These are phyloP conservation scores for Boletus reticulatus DNA, from an alignment of 768 basidiomycete species.

Conservation along the genomic window DNA sequence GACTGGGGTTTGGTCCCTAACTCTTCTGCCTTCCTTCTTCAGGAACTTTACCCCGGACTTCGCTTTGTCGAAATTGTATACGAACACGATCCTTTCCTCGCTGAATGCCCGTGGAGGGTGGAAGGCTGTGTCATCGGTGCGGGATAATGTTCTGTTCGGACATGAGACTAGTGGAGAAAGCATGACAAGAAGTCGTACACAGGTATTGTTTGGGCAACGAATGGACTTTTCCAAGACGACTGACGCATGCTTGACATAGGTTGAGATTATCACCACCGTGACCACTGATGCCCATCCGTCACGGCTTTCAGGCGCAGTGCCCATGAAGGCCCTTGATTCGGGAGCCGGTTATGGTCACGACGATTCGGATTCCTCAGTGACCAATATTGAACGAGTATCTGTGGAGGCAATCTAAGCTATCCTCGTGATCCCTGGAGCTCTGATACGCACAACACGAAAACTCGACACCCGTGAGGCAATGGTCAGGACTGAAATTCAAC, in stretches of 20 bases:
- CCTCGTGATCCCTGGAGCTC: no score
- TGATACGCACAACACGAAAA: no score
- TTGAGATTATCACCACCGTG: neutral
- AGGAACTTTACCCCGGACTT: constrained; percentile 25
- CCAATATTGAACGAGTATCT: no score
- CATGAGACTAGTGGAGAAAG: neutral
- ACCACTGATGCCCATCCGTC: neutral
- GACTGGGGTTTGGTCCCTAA: neutral
- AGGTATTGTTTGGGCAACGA: constrained; percentile 2
- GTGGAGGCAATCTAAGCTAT: no score
- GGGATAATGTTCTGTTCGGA: constrained; percentile 10
- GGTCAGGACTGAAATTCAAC: no score
- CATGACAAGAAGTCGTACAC: neutral
- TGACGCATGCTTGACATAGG: neutral
- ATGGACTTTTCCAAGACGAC: no score
- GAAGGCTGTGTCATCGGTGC: neutral
- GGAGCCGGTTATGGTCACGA: neutral
- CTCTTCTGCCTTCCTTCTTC: neutral
- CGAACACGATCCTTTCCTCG: constrained; percentile 22
- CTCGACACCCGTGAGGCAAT: no score
- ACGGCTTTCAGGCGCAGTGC: neutral
- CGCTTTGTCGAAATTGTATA: constrained; percentile 26
- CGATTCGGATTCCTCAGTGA: no score
- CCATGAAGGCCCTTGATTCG: neutral
- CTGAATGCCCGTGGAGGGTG: constrained; percentile 23